A percentile compares a stretch with the other conserved stretches of the same genome.
Conservation (phyloP, 805 yeast species). For the Wickerhamiella australiensis region DNA sequence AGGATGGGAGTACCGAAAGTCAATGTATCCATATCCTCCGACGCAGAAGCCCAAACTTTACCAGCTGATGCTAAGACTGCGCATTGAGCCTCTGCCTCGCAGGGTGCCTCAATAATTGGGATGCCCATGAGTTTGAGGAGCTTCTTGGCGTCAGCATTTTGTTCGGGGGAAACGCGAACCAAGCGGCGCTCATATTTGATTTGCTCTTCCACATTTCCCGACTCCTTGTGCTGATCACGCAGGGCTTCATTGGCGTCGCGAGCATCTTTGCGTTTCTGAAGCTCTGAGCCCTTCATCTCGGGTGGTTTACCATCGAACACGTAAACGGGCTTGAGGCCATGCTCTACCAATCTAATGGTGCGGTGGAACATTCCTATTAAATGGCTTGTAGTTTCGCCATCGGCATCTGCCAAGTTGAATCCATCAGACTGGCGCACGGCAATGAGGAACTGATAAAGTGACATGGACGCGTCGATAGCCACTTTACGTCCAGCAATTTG, state of each 20-base stretch:
- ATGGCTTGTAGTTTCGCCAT: slow-evolving; percentile 85
- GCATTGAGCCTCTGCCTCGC: slow-evolving; percentile 98
- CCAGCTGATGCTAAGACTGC: slow-evolving; percentile 83
- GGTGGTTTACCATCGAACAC: slow-evolving; percentile 99
- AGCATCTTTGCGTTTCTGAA: slow-evolving; percentile 69
- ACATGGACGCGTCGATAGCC: slow-evolving; percentile 88
- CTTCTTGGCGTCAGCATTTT: slow-evolving; percentile 85
- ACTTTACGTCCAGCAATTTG: slow-evolving; percentile 85
- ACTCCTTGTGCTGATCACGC: slow-evolving; percentile 52
- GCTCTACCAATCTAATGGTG: slow-evolving; percentile 76
- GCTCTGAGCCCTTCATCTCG: slow-evolving; percentile 79
- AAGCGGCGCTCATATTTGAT: slow-evolving; percentile 72
- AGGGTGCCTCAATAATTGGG: slow-evolving; percentile 86
- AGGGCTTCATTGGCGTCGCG: slow-evolving; percentile 39
- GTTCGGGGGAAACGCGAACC: slow-evolving; percentile 78
- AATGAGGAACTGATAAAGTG: slow-evolving; percentile 84
- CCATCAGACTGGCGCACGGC: slow-evolving; percentile 97
- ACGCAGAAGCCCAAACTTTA: slow-evolving; percentile 92
- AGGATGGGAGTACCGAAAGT: slow-evolving; percentile 80
- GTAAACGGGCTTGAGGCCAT: slow-evolving; percentile 92
- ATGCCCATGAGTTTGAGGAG: slow-evolving; percentile 83
- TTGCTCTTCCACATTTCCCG: slow-evolving; percentile 67
- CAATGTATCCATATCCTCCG: slow-evolving; percentile 97
- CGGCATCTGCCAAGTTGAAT: slow-evolving; percentile 74
- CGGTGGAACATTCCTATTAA: slow-evolving; percentile 94